A percentile compares a stretch with the other conserved stretches of the same genome.
These are phyloP conservation scores for Pigoraptor vietnamica DNA, from an alignment of 78 protist species.

Conservation along the genomic window DNA sequence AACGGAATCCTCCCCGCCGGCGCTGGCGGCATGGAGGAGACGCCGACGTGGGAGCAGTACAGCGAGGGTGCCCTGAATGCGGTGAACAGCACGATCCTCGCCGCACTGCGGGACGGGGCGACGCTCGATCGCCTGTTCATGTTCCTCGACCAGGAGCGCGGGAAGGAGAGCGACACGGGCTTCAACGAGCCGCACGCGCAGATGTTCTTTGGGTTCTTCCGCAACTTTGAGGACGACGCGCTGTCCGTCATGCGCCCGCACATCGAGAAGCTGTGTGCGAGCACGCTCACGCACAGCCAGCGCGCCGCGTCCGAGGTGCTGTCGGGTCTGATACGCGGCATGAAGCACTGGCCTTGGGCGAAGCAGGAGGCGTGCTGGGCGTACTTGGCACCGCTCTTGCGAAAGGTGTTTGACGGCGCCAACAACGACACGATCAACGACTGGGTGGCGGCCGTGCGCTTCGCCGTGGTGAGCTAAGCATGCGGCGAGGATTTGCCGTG, in stretches of 20 bases:
- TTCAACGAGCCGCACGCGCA: background rate
- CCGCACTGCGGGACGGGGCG: background rate
- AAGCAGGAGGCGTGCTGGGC: background rate
- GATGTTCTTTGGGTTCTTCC: background rate
- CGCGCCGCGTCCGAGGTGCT: background rate
- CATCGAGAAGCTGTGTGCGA: background rate
- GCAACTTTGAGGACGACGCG: background rate
- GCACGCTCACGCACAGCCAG: background rate
- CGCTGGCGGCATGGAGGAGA: background rate
- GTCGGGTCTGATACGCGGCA: slow-evolving; percentile 2
- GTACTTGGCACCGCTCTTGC: background rate
- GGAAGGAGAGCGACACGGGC: background rate
- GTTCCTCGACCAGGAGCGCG: background rate
- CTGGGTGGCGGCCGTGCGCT: slow-evolving; percentile 3
- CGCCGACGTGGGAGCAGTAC: background rate
- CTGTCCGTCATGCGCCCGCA: background rate
- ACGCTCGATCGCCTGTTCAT: background rate
- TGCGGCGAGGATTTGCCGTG: background rate
- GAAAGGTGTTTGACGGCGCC: background rate
- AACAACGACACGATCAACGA: slow-evolving; percentile 3
- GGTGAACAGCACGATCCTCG: background rate
- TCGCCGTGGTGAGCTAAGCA: background rate
- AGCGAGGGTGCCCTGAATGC: background rate
- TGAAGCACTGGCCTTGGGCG: slow-evolving; percentile 15
- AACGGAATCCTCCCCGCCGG: background rate